Evolutionary conservation across 352 stramenopile genomes (phyloP).

Genomic region (Pythium aphanidermatum): DNA sequence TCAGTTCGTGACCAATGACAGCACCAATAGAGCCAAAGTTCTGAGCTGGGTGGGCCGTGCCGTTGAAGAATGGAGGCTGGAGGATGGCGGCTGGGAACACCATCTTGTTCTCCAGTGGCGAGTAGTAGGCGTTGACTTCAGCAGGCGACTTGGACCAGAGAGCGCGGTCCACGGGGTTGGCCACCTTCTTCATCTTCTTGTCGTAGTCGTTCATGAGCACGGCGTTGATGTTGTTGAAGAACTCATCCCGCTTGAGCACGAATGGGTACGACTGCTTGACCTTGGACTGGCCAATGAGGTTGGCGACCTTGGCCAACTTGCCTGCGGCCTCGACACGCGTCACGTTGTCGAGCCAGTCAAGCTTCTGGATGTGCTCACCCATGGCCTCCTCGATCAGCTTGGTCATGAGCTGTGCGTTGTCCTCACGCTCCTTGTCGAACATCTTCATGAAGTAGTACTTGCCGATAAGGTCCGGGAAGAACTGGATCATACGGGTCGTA

Average conservation of each 20-base stretch:
- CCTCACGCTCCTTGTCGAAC: conserved; percentile 73
- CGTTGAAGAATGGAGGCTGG: conserved; percentile 90
- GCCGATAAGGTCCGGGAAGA: conserved; percentile 55
- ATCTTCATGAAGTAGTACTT: conserved; percentile 86
- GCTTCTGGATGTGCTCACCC: conserved; percentile 73
- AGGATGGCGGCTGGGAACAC: conserved; percentile 93
- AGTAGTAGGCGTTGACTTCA: conserved; percentile 88
- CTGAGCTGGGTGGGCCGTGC: conserved; percentile 66
- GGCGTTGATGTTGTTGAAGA: conserved; percentile 53
- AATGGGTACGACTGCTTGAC: conserved; percentile 39
- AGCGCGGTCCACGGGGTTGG: conserved; percentile 35
- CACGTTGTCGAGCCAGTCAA: conserved; percentile 87
- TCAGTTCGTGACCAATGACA: conserved; percentile 93
- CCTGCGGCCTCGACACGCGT: conserved; percentile 74
- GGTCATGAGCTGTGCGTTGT: conserved; percentile 72
- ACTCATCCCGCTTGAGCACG: conserved; percentile 24
- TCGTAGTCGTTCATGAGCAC: conserved; percentile 31
- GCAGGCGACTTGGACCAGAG: conserved; percentile 88
- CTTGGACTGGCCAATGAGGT: conserved; percentile 38
- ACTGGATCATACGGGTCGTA: conserved; percentile 24
- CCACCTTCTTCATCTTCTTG: conserved; percentile 26
- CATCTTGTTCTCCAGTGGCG: conserved; percentile 79
- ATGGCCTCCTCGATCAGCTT: conserved; percentile 81
- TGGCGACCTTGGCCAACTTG: conserved; percentile 69
- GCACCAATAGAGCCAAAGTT: conserved; percentile 92